Evolutionary conservation across 495 filamentous ascomycete genomes (phyloP).

Genomic region (Aspergillus conjunctus): DNA sequence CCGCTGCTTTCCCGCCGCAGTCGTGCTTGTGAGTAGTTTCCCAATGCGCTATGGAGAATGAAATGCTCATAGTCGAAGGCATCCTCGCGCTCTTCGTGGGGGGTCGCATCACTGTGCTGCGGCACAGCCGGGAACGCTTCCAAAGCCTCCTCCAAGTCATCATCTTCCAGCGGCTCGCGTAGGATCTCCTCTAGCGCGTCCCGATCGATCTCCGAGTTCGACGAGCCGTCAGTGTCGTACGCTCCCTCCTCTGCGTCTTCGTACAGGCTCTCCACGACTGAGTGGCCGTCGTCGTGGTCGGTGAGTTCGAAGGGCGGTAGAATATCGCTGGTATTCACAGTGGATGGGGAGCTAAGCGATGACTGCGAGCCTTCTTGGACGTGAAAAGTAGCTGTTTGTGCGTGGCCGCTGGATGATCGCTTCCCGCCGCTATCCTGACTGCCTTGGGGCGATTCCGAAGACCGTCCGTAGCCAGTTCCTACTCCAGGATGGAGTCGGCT

Average conservation of each 20-base stretch:
- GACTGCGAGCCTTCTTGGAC: constrained; percentile 3
- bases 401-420: constrained; percentile 3
- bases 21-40: constrained; percentile 56
- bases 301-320: constrained; percentile 13
- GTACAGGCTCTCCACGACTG: constrained; percentile 55
- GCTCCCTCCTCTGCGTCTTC: constrained; percentile 59
- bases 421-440: constrained; percentile 30
- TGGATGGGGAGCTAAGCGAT: constrained; percentile 5
- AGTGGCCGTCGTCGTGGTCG: constrained; percentile 37
- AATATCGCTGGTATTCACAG: constrained; percentile 4
- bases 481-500: constrained; percentile 36
- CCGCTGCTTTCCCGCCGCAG: constrained; percentile 59
- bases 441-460: constrained; percentile 31
- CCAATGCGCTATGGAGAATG: constrained; percentile 87
- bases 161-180: constrained; percentile 48
- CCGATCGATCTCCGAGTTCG: constrained; percentile 56
- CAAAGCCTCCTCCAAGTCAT: constrained; percentile 35
- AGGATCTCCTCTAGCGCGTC: constrained; percentile 49
- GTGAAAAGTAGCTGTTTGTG: neutral
- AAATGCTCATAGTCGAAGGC: constrained; percentile 98
- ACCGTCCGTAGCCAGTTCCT: constrained; percentile 30
- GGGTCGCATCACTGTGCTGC: constrained; percentile 36
- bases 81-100: constrained; percentile 93
- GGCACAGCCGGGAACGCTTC: constrained; percentile 30
- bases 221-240: constrained; percentile 28